Evolutionary conservation across 2,329 filamentous ascomycete genomes (phyloP).

Genomic region (Colletotrichum cuscutae): DNA sequence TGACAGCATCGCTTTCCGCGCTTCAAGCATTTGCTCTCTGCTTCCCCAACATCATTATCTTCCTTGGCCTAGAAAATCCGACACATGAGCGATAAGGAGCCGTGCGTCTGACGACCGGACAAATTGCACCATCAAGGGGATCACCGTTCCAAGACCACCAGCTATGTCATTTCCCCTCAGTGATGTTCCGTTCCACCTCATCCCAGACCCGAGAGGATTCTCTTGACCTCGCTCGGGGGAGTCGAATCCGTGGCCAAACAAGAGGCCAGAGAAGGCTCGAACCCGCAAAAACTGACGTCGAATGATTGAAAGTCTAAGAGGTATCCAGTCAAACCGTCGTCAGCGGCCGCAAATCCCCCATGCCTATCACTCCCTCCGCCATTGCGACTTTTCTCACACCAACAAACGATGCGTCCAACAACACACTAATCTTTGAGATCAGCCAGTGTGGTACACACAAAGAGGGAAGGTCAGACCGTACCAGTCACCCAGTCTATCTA

Average conservation of each 20-base stretch:
- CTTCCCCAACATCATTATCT: neutral
- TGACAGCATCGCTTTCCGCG: neutral
- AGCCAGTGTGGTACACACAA: neutral
- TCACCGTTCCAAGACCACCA: neutral
- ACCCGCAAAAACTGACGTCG: slow-evolving; percentile 22
- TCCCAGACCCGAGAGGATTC: neutral
- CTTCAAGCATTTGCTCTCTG: neutral
- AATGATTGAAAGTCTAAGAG: neutral
- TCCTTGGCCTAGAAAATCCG: neutral
- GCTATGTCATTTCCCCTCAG: neutral
- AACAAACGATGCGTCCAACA: neutral
- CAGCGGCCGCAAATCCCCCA: slow-evolving; percentile 1
- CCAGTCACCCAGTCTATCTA: neutral
- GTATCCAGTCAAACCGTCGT: neutral
- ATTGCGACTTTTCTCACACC: neutral
- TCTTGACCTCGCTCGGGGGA: neutral
- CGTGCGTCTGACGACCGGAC: no score
- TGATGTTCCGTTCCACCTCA: neutral
- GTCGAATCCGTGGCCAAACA: neutral
- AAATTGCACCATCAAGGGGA: neutral
- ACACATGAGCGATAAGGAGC: neutral
- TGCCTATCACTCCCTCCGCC: neutral
- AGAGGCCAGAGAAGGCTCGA: neutral
- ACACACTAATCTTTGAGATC: neutral
- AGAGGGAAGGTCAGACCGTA: neutral